These are phyloP conservation scores for Pezizomycotina sp. DNA, from an alignment of 2,329 filamentous ascomycete species.

Conservation along the genomic window DNA sequence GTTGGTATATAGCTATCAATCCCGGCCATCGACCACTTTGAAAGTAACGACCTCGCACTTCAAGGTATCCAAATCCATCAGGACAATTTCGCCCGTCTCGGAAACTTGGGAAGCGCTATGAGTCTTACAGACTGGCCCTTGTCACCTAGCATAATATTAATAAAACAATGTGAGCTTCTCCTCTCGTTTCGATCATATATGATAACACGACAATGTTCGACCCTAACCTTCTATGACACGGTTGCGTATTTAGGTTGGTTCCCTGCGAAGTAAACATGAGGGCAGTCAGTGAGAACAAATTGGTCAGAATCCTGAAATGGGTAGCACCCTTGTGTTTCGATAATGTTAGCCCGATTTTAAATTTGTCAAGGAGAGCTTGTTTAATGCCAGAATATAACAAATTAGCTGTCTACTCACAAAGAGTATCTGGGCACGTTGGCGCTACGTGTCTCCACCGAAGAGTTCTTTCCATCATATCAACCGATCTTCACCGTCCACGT, in stretches of 20 bases:
- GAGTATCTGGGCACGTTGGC: constrained; percentile 85
- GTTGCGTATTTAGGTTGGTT: constrained; percentile 68
- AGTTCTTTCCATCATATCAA: constrained; percentile 90
- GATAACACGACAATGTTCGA: constrained; percentile 20
- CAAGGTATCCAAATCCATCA: constrained; percentile 73
- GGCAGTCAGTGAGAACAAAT: constrained; percentile 65
- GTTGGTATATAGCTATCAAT: too few species aligned
- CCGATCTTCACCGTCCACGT: constrained; percentile 60
- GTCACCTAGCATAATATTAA: constrained; percentile 34
- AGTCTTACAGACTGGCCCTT: constrained; percentile 57
- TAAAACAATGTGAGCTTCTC: constrained; percentile 28
- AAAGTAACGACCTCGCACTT: constrained; percentile 54
- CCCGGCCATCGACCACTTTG: too few species aligned
- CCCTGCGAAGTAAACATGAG: constrained; percentile 81
- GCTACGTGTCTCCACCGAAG: constrained; percentile 80
- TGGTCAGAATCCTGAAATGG: constrained; percentile 89
- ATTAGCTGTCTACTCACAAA: constrained; percentile 47
- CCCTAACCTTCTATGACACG: constrained; percentile 30
- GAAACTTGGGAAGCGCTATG: constrained; percentile 70
- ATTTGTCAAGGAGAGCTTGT: constrained; percentile 9
- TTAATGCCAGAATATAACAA: not conserved
- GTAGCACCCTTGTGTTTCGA: constrained; percentile 54
- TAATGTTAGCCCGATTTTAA: constrained; percentile 3
- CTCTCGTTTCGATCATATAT: constrained; percentile 27
- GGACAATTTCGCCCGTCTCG: constrained; percentile 58